Base-by-base conservation (phyloP, 176 grass and related monocot genomes). In the Thinopyrum elongatum region DNA sequence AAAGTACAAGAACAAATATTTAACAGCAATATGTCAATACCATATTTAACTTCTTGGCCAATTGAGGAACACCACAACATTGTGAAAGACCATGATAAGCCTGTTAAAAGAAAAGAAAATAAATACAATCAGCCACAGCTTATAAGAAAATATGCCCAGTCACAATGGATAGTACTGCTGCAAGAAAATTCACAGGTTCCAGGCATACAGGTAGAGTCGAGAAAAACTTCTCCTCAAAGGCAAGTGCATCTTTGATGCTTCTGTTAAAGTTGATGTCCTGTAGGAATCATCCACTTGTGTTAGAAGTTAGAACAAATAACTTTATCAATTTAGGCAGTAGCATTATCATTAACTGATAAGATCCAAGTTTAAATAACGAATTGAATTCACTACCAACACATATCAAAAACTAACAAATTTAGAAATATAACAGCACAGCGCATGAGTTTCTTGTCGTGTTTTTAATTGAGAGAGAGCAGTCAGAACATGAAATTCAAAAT, bases 181-280 rank as follows among this genome's bases (percentile, higher is more conserved):
- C 34, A 49, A 84, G 6, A 82, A 88, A 83, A 80, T 33, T 66
- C 38, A 31, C 15, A 87, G 59, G 60, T 80, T 74, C 17, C 28
- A 77, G 44, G 30, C 77, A 88, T 95, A 95, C 93, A 87, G 92
- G 92, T 78, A 95, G 88, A 86, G 91, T 94, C 8, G 83, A 93
- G 83, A 98, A 98, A 79, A 92, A 98, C 31, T 90, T 95, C 65
- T 98, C 90, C 83, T 98, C 96, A 82, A 90, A 94, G 30, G 92
- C 77, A 47, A 98, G 77, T 59, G 93, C 96, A 84, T 98, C 96
- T 88, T 94, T 91, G 83, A 98, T 83, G 71, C 93, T 98, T 39
- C 96, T 90, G 23, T 92, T 98, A 49, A 95, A 92, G 82, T 98
- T 98, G 78, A 98, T 92, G 78, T 95, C 96, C 96, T 98, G 96